Evolutionary conservation across 2,329 filamentous ascomycete genomes (phyloP).

Genomic region (Claviceps arundinis): DNA sequence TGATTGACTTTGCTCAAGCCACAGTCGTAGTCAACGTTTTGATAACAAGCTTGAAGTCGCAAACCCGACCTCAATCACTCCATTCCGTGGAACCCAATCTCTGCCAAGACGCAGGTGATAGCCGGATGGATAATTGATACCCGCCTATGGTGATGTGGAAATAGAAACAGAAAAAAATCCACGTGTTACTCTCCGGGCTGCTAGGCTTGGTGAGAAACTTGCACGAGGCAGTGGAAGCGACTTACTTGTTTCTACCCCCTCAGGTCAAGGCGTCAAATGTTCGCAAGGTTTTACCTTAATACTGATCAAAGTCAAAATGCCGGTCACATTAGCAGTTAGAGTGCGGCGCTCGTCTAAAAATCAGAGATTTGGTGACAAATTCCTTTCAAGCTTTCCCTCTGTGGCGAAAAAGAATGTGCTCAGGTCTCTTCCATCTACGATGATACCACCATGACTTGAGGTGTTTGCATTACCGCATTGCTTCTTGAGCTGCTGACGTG

Average conservation of each 20-base stretch:
- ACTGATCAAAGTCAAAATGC: background rate
- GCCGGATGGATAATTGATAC: background rate
- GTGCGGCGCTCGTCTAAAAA: background rate
- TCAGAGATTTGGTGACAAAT: background rate
- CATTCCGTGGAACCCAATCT: background rate
- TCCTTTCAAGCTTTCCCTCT: background rate
- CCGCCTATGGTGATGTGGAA: background rate
- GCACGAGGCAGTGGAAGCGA: background rate
- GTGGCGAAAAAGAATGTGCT: slow-evolving; percentile 1
- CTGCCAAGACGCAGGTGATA: background rate
- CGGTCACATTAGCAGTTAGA: background rate
- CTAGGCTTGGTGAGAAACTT: background rate
- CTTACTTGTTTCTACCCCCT: background rate
- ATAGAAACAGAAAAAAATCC: background rate
- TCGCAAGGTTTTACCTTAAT: background rate
- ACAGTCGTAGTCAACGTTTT: background rate
- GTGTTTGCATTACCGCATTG: slow-evolving; percentile 5
- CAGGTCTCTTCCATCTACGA: background rate
- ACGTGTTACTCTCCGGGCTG: background rate
- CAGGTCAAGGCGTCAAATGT: background rate
- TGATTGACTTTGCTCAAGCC: background rate
- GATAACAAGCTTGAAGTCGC: background rate
- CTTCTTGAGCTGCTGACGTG: background rate
- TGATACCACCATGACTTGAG: slow-evolving; percentile 6
- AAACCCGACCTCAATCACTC: background rate